Conservation (phyloP, 2,329 filamentous ascomycete genomes). For the Fusarium euwallaceae region DNA sequence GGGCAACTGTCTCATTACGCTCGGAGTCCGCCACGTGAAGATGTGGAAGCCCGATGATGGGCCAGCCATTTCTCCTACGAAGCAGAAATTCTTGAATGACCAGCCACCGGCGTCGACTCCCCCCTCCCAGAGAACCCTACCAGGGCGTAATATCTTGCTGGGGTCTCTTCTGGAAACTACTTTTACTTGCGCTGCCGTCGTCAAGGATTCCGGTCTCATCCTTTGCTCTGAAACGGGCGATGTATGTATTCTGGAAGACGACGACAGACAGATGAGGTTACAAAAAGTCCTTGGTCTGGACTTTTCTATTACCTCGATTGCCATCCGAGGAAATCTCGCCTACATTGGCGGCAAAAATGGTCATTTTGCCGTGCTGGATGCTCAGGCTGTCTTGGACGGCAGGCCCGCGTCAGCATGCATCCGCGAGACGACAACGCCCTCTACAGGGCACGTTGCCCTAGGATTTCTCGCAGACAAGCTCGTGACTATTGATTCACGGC, state of each 20-base stretch:
- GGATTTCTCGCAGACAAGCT: slow-evolving; percentile 76
- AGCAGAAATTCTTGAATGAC: slow-evolving; percentile 68
- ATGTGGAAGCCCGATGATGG: slow-evolving; percentile 87
- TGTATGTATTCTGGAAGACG: slow-evolving; percentile 88
- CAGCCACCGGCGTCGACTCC: slow-evolving; percentile 47
- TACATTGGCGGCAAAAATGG: slow-evolving; percentile 79
- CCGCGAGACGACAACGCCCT: slow-evolving; percentile 54
- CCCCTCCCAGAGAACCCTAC: slow-evolving; percentile 71
- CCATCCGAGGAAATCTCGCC: slow-evolving; percentile 69
- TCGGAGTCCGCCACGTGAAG: slow-evolving; percentile 92
- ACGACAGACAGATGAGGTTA: slow-evolving; percentile 78
- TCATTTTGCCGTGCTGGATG: slow-evolving; percentile 66
- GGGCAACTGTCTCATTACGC: slow-evolving; percentile 84
- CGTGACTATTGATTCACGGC: slow-evolving; percentile 81
- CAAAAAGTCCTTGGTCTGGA: slow-evolving; percentile 74
- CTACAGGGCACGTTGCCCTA: slow-evolving; percentile 72
- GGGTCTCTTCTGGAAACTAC: slow-evolving; percentile 85
- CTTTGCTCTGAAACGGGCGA: slow-evolving; percentile 90
- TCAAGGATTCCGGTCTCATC: slow-evolving; percentile 77
- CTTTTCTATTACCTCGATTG: slow-evolving; percentile 77
- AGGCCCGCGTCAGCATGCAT: slow-evolving; percentile 53
- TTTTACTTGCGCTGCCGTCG: slow-evolving; percentile 84
- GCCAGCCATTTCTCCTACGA: slow-evolving; percentile 71
- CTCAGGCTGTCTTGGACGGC: slow-evolving; percentile 63
- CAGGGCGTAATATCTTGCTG: slow-evolving; percentile 89